Evolutionary conservation across 371 early-diverging fungal species (phyloP), one percentile per base, ranked within the genome.

Genomic region (Conidiobolus incongruus): DNA sequence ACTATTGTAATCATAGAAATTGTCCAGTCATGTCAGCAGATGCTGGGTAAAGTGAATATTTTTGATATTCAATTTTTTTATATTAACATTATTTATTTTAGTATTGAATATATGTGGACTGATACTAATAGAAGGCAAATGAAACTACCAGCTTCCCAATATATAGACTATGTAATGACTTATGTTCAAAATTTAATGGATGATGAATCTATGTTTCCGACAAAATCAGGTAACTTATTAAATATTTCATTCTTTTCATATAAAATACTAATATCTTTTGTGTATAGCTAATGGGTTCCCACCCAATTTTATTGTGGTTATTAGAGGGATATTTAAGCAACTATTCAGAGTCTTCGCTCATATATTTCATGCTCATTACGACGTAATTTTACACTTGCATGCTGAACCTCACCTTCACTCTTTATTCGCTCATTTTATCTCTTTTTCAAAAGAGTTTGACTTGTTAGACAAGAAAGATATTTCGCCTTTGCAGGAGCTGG

Each of bases 391-490:
- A 33, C 72, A 78, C 40, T 56, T 92, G 17, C 63, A 67, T 35
- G 71, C 77, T 40, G 92, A 95, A 50, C 75, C 74, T 1, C 93
- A 95, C 48, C 71, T 92, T 51, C 90, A 95, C 61, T 82, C 92
- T 1, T 62, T 90, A 11, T 88, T 90, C 68, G 83, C 89, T 1
- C 93, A 94, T 49, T 85, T 91, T 52, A 66, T 85, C 36, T 77
- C 81, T 15, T 94, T 94, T 61, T 72, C 75, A 8, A 67, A 72
- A 43, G 90, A 88, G 54, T 94, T 90, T 62, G 87, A 87, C 49
- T 56, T 92, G 31, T 47, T 94, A 26, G 90, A 88, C 45, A 79
- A 78, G 54, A 92, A 87, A 64, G 95, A 94, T 40, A 53, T 79
- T 42, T 62, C 68, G 6, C 84, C 87, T 6, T 60, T 94, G 63